A percentile compares a stretch with the other conserved stretches of the same genome.
Evolutionary conservation across 257 asterid species (phyloP).

Genomic region (Rhazya stricta): DNA sequence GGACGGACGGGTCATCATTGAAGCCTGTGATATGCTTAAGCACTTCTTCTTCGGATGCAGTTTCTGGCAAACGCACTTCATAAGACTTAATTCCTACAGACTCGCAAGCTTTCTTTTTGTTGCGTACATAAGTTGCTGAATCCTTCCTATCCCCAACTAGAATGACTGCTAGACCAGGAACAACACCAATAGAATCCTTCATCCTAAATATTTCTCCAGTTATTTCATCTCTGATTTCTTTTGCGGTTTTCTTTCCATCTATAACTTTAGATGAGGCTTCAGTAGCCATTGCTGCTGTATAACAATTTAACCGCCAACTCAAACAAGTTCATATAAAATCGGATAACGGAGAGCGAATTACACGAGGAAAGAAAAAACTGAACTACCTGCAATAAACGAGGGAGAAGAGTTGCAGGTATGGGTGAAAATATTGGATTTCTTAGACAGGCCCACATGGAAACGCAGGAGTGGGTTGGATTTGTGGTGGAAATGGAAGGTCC

Average conservation of each 20-base stretch:
- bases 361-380: background rate
- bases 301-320: background rate
- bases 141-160: conserved; percentile 93
- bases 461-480: conserved; percentile 1
- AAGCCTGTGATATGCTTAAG: conserved; percentile 54
- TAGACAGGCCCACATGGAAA: conserved; percentile 3
- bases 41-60: conserved; percentile 70
- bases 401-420: conserved; percentile 14
- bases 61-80: conserved; percentile 74
- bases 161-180: conserved; percentile 92
- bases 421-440: conserved; percentile 2
- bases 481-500: conserved; percentile 15
- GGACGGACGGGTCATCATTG: conserved; percentile 72
- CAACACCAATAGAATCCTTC: conserved; percentile 73
- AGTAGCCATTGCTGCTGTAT: conserved; percentile 48
- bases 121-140: conserved; percentile 89
- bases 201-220: conserved; percentile 59
- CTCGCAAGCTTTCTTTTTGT: conserved; percentile 86
- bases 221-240: conserved; percentile 74
- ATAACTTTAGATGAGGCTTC: conserved; percentile 58
- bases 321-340: background rate
- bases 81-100: conserved; percentile 72
- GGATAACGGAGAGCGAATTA: background rate
- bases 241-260: conserved; percentile 75
- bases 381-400: conserved; percentile 25